Evolutionary conservation across 371 early-diverging fungal species (phyloP), one percentile per base, ranked within the genome.

Genomic region (Syncephalastrum monosporum): DNA sequence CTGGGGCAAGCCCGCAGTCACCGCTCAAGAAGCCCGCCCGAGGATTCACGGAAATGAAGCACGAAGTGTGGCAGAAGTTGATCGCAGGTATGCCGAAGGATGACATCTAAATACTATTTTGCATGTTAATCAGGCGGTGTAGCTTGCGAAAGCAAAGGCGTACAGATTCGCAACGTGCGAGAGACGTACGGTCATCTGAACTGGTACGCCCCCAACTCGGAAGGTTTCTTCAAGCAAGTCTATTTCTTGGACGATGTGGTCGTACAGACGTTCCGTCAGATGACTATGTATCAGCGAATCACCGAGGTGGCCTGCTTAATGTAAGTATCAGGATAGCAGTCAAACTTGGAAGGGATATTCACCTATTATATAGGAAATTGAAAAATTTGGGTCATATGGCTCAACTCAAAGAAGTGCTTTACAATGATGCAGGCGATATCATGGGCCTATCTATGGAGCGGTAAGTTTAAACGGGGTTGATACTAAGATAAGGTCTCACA

Each of bases 301-400:
- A 79, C 80, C 6, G 80, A 79, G 64, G 69, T 79, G 1, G 80
- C 75, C n/a, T 76, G 80, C 56, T 48, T 79, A 17, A 68, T 79
- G 77, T 71, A 71, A 66, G 76, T 59, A 1, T 19, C 8, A 12
- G 6, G 21, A 46, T 16, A 52, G 38, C n/a, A 21, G 19, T 25
- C 1, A 25, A 56, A 2, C 15, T 42, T 42, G 12, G n/a, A 19
- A 4, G 42, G 16, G 16, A 8, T 24, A 25, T 15, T 54, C 42
- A 51, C 46, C 16, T 21, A 27, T 56, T 41, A 29, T 42, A 19
- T 50, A 76, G 77, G 77, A 79, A 79, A 68, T 50, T 79, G 41
- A 63, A 64, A 43, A 76, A 74, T 48, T 42, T 76, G 29, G 66
- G 73, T 3, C 75, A 74, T 42, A 76, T 79, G 71, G 77, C 77